Conservation (phyloP, 768 basidiomycete genomes). For the Auricularia sp. region DNA sequence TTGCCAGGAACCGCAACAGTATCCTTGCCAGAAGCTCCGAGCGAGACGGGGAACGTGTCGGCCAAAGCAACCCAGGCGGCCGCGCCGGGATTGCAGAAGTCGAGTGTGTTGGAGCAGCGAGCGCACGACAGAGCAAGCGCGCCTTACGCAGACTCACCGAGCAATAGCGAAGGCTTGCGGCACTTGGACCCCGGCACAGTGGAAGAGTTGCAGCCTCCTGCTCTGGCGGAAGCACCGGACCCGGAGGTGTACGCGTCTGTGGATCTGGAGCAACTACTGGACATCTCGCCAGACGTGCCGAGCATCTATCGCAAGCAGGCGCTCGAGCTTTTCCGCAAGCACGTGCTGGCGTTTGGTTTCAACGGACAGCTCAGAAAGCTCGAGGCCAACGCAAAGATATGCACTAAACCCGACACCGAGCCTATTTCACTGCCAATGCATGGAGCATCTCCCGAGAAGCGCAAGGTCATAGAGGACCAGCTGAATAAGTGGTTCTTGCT, state of each 20-base stretch:
- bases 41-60: no score
- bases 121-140: background rate
- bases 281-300: slow-evolving; percentile 15
- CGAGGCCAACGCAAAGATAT: slow-evolving; percentile 16
- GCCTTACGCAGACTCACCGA: no score
- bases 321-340: slow-evolving; percentile 11
- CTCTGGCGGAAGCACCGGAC: slow-evolving; percentile 16
- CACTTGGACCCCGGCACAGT: no score
- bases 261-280: slow-evolving; percentile 9
- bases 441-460: slow-evolving; percentile 13
- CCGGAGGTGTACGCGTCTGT: slow-evolving; percentile 6
- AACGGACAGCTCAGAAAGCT: slow-evolving; percentile 23
- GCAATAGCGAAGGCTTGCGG: background rate
- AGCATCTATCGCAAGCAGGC: slow-evolving; percentile 4
- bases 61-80: no score
- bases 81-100: background rate
- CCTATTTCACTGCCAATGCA: slow-evolving; percentile 10
- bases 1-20: no score
- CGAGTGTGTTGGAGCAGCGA: background rate
- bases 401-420: slow-evolving; percentile 14
- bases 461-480: slow-evolving; percentile 21
- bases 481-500: slow-evolving; percentile 24
- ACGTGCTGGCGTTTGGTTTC: slow-evolving; percentile 21
- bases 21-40: no score
- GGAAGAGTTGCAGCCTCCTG: slow-evolving; percentile 15